Conservation (phyloP, 768 basidiomycete species). For the Leccinum fibrillosum region DNA sequence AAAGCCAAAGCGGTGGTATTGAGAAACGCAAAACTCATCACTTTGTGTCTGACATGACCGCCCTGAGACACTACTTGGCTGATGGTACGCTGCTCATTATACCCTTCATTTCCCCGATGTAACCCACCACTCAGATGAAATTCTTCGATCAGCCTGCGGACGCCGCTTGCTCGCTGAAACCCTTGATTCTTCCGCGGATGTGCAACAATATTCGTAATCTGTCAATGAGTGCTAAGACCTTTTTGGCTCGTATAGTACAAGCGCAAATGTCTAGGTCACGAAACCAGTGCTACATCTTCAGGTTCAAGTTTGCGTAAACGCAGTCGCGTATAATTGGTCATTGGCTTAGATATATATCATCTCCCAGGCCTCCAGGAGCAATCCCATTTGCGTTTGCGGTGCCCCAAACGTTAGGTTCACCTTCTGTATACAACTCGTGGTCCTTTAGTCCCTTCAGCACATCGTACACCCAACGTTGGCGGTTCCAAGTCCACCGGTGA, state of each 20-base stretch:
- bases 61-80: background rate
- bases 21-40: background rate
- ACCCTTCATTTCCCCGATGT: too few relatives aligned
- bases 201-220: background rate
- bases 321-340: too few relatives aligned
- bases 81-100: background rate
- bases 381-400: background rate
- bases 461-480: background rate
- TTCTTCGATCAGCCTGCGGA: background rate
- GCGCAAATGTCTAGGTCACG: background rate
- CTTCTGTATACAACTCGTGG: conserved; percentile 5
- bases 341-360: too few relatives aligned
- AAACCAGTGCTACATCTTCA: background rate
- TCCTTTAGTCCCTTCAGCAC: conserved; percentile 12
- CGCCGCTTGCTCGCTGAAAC: background rate
- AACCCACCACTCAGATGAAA: background rate
- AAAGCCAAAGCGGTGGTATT: conserved; percentile 21
- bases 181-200: background rate
- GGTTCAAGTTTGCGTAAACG: too few relatives aligned
- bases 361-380: conserved; percentile 28
- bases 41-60: too few relatives aligned
- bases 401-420: too few relatives aligned
- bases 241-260: background rate
- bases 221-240: background rate
- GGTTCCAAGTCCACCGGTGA: too few relatives aligned